phyloP scores from a whole-genome alignment of 306 rosid genomes.

The Sicyos baderoa region DNA sequence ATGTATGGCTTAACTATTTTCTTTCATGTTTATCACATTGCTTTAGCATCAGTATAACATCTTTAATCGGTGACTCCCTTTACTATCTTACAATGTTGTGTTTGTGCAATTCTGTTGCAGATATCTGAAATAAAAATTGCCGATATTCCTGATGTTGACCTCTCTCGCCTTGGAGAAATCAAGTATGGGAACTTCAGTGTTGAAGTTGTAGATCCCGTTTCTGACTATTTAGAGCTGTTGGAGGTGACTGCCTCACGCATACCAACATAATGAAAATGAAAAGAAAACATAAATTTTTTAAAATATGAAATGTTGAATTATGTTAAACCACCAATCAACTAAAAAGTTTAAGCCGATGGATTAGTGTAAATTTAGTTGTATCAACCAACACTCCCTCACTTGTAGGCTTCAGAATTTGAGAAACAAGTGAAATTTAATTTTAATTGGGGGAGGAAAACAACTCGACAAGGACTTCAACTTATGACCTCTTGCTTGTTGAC shows the following conservation, averaged over 20 bases:
- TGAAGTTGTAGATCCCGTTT: slow-evolving; percentile 86
- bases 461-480: too few species aligned
- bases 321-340: too few species aligned
- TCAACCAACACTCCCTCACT: too few species aligned
- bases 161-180: slow-evolving; percentile 62
- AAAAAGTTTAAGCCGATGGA: too few species aligned
- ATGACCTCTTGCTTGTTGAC: too few species aligned
- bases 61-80: background rate
- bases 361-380: too few species aligned
- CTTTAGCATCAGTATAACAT: slow-evolving; percentile 4
- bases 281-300: background rate
- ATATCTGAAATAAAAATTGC: slow-evolving; percentile 73
- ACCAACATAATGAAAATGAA: slow-evolving; percentile 13
- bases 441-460: too few species aligned
- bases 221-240: slow-evolving; percentile 83
- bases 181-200: slow-evolving; percentile 66
- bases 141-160: slow-evolving; percentile 82
- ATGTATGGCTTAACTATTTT: background rate
- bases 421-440: too few species aligned
- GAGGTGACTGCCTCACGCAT: slow-evolving; percentile 42
- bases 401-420: too few species aligned
- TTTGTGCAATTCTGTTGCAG: slow-evolving; percentile 36
- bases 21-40: background rate
- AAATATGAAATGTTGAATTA: background rate
- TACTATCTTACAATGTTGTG: background rate